These are phyloP conservation scores for Phytophthora niederhauseri DNA, from an alignment of 352 stramenopile genomes.

Conservation along the genomic window DNA sequence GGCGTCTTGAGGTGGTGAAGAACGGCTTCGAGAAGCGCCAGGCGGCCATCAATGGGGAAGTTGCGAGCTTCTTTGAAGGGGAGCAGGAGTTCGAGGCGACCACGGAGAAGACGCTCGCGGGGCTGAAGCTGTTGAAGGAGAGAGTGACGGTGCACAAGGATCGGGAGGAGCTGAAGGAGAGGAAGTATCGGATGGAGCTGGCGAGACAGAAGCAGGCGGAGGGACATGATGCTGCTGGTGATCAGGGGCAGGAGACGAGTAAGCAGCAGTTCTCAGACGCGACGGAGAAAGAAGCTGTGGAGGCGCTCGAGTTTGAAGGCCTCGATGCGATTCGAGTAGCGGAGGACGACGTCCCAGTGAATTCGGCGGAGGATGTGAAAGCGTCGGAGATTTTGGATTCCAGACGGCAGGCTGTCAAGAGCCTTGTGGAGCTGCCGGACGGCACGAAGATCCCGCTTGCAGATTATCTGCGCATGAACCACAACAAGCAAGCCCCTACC, in stretches of 20 bases:
- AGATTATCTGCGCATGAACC: slow-evolving; percentile 68
- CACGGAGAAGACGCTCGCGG: slow-evolving; percentile 42
- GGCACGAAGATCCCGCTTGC: slow-evolving; percentile 59
- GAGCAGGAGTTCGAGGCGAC: slow-evolving; percentile 34
- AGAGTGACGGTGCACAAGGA: slow-evolving; percentile 70
- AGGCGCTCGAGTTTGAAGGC: slow-evolving; percentile 36
- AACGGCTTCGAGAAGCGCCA: slow-evolving; percentile 59
- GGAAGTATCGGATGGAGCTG: slow-evolving; percentile 52
- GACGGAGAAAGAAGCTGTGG: slow-evolving; percentile 19
- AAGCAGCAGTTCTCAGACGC: slow-evolving; percentile 28
- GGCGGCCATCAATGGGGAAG: slow-evolving; percentile 40
- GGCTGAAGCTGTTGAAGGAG: slow-evolving; percentile 53
- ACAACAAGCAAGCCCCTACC: slow-evolving; percentile 30
- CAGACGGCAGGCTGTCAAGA: slow-evolving; percentile 41
- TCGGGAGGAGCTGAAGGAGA: slow-evolving; percentile 68
- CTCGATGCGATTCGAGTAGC: slow-evolving; percentile 35
- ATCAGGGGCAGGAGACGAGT: slow-evolving; percentile 3
- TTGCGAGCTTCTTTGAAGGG: slow-evolving; percentile 51
- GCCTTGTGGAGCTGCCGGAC: slow-evolving; percentile 64
- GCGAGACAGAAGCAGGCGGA: slow-evolving; percentile 52
- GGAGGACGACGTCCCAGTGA: slow-evolving; percentile 31
- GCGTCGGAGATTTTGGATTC: slow-evolving; percentile 43
- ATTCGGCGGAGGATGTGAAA: slow-evolving; percentile 32
- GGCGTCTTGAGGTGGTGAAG: slow-evolving; percentile 45
- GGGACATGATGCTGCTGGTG: neutral